Evolutionary conservation across 495 filamentous ascomycete genomes (phyloP).

Genomic region (Aspergillus steynii): DNA sequence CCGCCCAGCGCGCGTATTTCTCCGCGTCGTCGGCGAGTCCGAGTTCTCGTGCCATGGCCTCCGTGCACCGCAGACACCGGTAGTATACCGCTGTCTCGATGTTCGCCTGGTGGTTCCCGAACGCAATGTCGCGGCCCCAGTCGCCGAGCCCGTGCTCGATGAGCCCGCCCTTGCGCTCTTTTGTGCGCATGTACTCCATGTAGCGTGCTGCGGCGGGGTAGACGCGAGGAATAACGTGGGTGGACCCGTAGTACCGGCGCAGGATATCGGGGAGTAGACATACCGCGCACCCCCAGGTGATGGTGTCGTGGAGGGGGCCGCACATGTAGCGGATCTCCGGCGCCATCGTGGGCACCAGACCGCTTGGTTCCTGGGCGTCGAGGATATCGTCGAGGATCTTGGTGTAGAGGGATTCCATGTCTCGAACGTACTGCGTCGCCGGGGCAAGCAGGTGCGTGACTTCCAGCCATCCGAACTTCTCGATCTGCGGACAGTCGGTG

Average conservation of each 20-base stretch:
- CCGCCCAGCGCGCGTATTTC: conserved; percentile 21
- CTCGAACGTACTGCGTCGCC: conserved; percentile 31
- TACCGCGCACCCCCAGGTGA: conserved; percentile 32
- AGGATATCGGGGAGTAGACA: conserved; percentile 29
- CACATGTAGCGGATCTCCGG: conserved; percentile 35
- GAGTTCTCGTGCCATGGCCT: conserved; percentile 29
- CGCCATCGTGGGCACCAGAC: conserved; percentile 32
- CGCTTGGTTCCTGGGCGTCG: conserved; percentile 28
- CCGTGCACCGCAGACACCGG: conserved; percentile 27
- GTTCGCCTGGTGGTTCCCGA: conserved; percentile 33
- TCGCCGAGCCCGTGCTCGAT: conserved; percentile 33
- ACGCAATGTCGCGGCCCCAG: conserved; percentile 32
- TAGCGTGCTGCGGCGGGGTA: conserved; percentile 27
- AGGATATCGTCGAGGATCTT: conserved; percentile 34
- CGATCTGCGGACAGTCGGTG: conserved; percentile 34
- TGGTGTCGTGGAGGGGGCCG: conserved; percentile 33
- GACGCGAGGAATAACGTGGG: conserved; percentile 23
- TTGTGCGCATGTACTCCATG: conserved; percentile 32
- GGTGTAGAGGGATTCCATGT: conserved; percentile 31
- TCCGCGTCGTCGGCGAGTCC: conserved; percentile 20
- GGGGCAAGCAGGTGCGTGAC: conserved; percentile 31
- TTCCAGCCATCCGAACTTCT: conserved; percentile 35
- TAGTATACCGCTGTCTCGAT: conserved; percentile 35
- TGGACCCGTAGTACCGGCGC: conserved; percentile 27
- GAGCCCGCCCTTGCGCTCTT: conserved; percentile 27